Conservation (phyloP, 768 basidiomycete genomes). For the Calocybe cyanea region DNA sequence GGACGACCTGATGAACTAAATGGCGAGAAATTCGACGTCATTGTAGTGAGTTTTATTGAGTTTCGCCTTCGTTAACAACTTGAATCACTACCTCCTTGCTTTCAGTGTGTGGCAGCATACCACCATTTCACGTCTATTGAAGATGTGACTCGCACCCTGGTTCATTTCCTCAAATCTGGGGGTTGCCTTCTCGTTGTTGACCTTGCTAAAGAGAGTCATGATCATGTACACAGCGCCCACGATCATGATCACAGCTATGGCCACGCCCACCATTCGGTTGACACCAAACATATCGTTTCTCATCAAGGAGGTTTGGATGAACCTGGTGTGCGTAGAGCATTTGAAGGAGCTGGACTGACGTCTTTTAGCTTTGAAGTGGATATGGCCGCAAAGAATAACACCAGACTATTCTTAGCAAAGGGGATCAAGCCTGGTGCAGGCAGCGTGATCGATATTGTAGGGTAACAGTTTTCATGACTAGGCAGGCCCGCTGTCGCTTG, state of each 20-base stretch:
- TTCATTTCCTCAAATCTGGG: conserved; percentile 55
- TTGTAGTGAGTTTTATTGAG: conserved; percentile 49
- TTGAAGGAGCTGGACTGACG: conserved; percentile 50
- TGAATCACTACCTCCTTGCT: background rate
- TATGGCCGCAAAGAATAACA: conserved; percentile 27
- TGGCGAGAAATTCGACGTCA: conserved; percentile 60
- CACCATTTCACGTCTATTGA: conserved; percentile 59
- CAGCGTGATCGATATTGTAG: too few relatives aligned
- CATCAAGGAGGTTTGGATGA: conserved; percentile 53
- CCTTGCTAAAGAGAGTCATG: conserved; percentile 16
- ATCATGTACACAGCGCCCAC: conserved; percentile 6
- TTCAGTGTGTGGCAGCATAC: conserved; percentile 61
- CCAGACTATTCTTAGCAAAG: conserved; percentile 54
- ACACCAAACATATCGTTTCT: conserved; percentile 43
- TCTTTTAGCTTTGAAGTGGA: conserved; percentile 37
- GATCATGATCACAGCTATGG: too few relatives aligned
- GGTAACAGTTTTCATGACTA: too few relatives aligned
- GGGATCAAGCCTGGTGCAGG: conserved; percentile 37
- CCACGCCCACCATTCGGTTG: conserved; percentile 32
- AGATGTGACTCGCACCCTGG: conserved; percentile 49
- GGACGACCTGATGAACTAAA: conserved; percentile 43
- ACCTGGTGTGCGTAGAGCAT: conserved; percentile 42
- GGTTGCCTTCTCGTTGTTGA: conserved; percentile 61
- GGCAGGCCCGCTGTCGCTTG: too few relatives aligned
- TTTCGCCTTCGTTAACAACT: too few relatives aligned